A percentile compares a stretch with the other conserved stretches of the same genome.
Conservation (phyloP, 495 filamentous ascomycete genomes). For the Tuber umbilicatum region DNA sequence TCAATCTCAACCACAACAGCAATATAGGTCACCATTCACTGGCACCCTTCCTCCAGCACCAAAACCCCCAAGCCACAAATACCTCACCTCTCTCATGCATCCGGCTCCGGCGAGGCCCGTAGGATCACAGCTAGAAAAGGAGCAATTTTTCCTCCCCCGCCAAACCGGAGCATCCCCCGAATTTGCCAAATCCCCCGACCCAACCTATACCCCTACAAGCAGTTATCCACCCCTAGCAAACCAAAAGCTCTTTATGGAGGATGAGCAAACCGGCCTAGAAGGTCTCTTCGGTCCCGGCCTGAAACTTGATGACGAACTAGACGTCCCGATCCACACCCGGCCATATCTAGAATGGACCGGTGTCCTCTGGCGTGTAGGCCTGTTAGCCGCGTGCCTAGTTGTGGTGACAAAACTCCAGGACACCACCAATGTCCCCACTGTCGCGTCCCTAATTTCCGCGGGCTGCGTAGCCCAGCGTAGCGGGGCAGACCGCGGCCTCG, state of each 20-base stretch:
- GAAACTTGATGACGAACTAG: slow-evolving; percentile 16
- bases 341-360: background rate
- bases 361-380: background rate
- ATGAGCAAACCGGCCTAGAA: slow-evolving; percentile 22
- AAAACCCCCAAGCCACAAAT: slow-evolving; percentile 9
- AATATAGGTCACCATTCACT: slow-evolving; percentile 18
- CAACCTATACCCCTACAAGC: slow-evolving; percentile 5
- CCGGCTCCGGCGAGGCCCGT: background rate
- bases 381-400: background rate
- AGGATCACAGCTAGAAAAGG: background rate
- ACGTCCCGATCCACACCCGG: slow-evolving; percentile 15
- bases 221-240: slow-evolving; percentile 26
- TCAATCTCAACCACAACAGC: slow-evolving; percentile 2
- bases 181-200: slow-evolving; percentile 8
- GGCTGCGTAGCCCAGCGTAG: background rate
- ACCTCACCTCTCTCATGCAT: background rate
- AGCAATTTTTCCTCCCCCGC: slow-evolving; percentile 25
- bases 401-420: background rate
- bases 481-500: background rate
- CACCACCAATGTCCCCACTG: background rate
- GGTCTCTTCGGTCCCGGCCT: slow-evolving; percentile 16
- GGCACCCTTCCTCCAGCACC: slow-evolving; percentile 21
- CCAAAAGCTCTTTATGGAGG: slow-evolving; percentile 25
- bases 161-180: background rate
- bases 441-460: background rate